Evolutionary conservation across 2,329 filamentous ascomycete species (phyloP), one percentile per base, ranked within the genome.

Genomic region (Monosporascus sp.): DNA sequence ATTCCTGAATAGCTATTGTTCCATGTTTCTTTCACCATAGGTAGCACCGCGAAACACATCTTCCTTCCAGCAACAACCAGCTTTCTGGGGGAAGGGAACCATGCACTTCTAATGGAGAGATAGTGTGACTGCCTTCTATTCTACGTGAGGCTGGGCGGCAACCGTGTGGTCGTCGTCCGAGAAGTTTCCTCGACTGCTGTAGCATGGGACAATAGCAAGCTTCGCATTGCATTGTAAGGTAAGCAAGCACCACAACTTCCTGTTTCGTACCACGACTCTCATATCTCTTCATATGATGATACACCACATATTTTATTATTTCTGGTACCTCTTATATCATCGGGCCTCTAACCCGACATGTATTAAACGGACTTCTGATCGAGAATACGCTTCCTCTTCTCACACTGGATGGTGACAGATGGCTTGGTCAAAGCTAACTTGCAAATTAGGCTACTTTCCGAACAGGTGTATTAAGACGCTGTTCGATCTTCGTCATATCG

Each of bases 261-360:
- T 52, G 18, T 51, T 43, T 53, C 50, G 53, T 43, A 40, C 58
- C 58, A 47, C 48, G 51, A 46, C 56, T 61, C 54, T 53, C 35
- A 26, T 41, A 37, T 58, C 55, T 55, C 60, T 63, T 69, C 65
- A 66, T 63, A 81, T 91, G 89, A 93, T 92, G 89, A 93, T 81
- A 84, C 67, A 72, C 71, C 78, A 78, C 57, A 50, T 78, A 76
- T 65, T 70, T 73, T 70, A 74, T 73, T 74, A 78, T 87, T 92
- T 95, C 89, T 96, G 91, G 91, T 91, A 96, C 91, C 91, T 96
- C 91, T 96, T 94, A 91, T 91, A 84, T 89, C 87, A 94, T 67
- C 64, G 85, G 78, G 79, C 68, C 69, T 76, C 77, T 71, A 68
- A 77, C 69, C 75, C 79, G 85, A 73, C 89, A 68, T 92, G 88